A percentile compares a stretch with the other conserved stretches of the same genome.
Conservation (phyloP, 2,329 filamentous ascomycete genomes). For the Incumbomyces delicatus region DNA sequence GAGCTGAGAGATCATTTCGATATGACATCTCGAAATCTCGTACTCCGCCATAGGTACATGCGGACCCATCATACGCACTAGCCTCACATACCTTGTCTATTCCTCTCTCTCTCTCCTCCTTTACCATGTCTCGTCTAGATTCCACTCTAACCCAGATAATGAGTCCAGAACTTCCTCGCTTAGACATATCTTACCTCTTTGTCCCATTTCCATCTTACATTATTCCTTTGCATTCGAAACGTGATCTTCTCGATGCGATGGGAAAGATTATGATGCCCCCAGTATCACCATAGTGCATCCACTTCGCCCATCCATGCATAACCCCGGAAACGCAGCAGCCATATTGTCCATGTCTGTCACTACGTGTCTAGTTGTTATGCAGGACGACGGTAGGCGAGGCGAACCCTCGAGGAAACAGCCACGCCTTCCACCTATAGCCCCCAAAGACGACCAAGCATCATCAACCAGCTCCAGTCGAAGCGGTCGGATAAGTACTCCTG, state of each 20-base stretch:
- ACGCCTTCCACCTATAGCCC: conserved; percentile 36
- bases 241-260: neutral
- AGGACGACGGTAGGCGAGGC: conserved; percentile 25
- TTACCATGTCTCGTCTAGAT: neutral
- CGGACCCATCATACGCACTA: neutral
- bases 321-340: neutral
- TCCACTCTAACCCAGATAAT: too few relatives aligned
- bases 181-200: neutral
- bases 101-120: neutral
- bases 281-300: too few relatives aligned
- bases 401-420: conserved; percentile 29
- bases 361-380: conserved; percentile 24
- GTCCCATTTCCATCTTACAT: neutral
- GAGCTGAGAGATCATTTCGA: neutral
- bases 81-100: neutral
- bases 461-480: conserved; percentile 26
- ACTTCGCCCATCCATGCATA: neutral
- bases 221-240: too few relatives aligned
- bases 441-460: conserved; percentile 30
- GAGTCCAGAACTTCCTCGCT: neutral
- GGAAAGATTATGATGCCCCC: neutral
- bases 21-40: neutral
- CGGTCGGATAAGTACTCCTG: conserved; percentile 24
- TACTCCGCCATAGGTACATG: neutral
- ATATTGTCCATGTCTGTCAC: conserved; percentile 1